A percentile compares a stretch with the other conserved stretches of the same genome.
Evolutionary conservation across 73 alveolate species (phyloP).

Genomic region (Paramecium bursaria): DNA sequence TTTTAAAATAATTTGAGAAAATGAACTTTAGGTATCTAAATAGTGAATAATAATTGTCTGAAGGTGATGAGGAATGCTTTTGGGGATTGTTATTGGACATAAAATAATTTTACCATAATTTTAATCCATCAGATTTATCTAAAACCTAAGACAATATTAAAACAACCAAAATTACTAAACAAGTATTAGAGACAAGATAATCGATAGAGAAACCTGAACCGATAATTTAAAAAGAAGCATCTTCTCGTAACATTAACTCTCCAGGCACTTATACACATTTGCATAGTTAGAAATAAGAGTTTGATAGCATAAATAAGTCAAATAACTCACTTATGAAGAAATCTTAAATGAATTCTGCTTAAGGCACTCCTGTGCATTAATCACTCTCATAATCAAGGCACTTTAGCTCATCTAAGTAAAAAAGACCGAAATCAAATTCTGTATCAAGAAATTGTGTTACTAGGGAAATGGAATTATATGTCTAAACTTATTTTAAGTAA

Average conservation of each 20-base stretch:
- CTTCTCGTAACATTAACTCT: slow-evolving; percentile 12
- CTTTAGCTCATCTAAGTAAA: slow-evolving; percentile 7
- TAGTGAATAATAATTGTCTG: slow-evolving; percentile 9
- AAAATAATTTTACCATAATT: neutral
- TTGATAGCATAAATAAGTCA: slow-evolving; percentile 50
- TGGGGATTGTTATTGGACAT: slow-evolving; percentile 53
- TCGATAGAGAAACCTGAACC: slow-evolving; percentile 21
- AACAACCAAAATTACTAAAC: neutral
- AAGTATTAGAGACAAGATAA: neutral
- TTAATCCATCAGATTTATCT: too few species aligned
- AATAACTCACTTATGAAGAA: slow-evolving; percentile 34
- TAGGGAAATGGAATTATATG: slow-evolving; percentile 55
- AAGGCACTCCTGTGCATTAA: slow-evolving; percentile 52
- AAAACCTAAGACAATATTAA: slow-evolving; percentile 15
- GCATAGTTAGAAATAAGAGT: slow-evolving; percentile 24
- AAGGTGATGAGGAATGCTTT: slow-evolving; percentile 26
- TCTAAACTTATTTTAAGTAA: slow-evolving; percentile 29
- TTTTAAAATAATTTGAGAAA: slow-evolving; percentile 61
- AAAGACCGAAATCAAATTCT: slow-evolving; percentile 19
- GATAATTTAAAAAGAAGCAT: neutral
- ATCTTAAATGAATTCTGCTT: slow-evolving; percentile 1
- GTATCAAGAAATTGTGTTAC: slow-evolving; percentile 48
- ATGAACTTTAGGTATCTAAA: slow-evolving; percentile 63
- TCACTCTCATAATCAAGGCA: slow-evolving; percentile 13
- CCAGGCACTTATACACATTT: slow-evolving; percentile 24